These are phyloP conservation scores for Aureobasidium namibiae DNA, from an alignment of 2,329 filamentous ascomycete genomes.

Conservation along the genomic window DNA sequence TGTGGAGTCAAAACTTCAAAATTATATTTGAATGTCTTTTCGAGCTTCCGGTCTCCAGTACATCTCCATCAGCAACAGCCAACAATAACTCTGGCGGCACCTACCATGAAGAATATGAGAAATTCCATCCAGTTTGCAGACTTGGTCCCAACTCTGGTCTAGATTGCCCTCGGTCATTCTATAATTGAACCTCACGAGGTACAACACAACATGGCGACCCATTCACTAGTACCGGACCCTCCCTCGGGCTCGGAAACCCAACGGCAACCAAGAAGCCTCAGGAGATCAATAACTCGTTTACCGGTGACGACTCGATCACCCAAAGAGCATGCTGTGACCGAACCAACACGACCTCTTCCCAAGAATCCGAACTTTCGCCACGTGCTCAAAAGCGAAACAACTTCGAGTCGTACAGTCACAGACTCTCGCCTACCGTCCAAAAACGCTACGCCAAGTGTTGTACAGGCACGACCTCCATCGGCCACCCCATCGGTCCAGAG, in stretches of 20 bases:
- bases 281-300: constrained; percentile 4
- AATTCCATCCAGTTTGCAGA: background rate
- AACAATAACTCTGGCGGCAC: background rate
- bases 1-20: background rate
- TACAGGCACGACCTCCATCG: constrained; percentile 3
- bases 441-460: constrained; percentile 7
- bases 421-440: background rate
- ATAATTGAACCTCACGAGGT: background rate
- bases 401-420: background rate
- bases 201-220: background rate
- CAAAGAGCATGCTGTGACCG: background rate
- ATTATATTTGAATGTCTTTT: constrained; percentile 3
- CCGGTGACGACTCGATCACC: background rate
- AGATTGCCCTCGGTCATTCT: background rate
- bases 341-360: background rate
- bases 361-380: background rate
- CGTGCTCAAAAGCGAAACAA: background rate
- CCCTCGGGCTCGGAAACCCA: background rate
- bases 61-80: background rate
- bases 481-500: background rate
- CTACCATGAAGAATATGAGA: background rate
- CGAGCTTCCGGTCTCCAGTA: background rate
- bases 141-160: background rate
- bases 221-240: background rate
- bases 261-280: background rate